Conservation (phyloP, 768 basidiomycete genomes). For the Roridomyces roridus region DNA sequence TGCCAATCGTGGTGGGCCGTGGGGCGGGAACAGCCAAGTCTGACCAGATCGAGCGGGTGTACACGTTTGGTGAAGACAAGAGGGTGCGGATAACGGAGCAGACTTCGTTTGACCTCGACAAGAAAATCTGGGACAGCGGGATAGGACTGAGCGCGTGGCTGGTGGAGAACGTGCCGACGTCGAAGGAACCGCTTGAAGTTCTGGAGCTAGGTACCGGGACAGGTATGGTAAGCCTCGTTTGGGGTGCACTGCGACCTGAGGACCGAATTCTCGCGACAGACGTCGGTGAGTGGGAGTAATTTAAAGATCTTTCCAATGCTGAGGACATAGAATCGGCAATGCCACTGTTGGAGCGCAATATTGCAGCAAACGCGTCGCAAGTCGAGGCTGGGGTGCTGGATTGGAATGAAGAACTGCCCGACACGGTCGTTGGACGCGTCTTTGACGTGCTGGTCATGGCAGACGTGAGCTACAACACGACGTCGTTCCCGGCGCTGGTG, state of each 20-base stretch:
- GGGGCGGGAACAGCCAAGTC: slow-evolving; percentile 29
- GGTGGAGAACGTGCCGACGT: slow-evolving; percentile 22
- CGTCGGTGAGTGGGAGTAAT: slow-evolving; percentile 65
- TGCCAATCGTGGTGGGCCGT: slow-evolving; percentile 58
- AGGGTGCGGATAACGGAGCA: slow-evolving; percentile 70
- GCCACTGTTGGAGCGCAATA: slow-evolving; percentile 75
- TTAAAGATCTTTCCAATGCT: not conserved
- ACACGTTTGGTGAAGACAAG: slow-evolving; percentile 34
- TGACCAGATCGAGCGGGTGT: slow-evolving; percentile 66
- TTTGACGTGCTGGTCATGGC: slow-evolving; percentile 63
- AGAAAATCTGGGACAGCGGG: slow-evolving; percentile 98
- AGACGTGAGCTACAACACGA: slow-evolving; percentile 90
- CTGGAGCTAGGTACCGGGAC: slow-evolving; percentile 69
- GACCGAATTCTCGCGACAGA: slow-evolving; percentile 65
- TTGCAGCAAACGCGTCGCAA: slow-evolving; percentile 47
- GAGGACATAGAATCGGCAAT: slow-evolving; percentile 73
- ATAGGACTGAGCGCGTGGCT: slow-evolving; percentile 86
- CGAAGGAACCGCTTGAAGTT: slow-evolving; percentile 31
- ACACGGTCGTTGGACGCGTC: slow-evolving; percentile 53
- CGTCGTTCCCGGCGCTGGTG: slow-evolving; percentile 79
- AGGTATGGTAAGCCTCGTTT: slow-evolving; percentile 74
- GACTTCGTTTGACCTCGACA: slow-evolving; percentile 90
- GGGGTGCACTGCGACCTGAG: slow-evolving; percentile 60
- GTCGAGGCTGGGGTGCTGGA: slow-evolving; percentile 57
- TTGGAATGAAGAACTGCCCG: slow-evolving; percentile 84